phyloP scores from a whole-genome alignment of 805 yeast genomes.

The Candida peoriensis region DNA sequence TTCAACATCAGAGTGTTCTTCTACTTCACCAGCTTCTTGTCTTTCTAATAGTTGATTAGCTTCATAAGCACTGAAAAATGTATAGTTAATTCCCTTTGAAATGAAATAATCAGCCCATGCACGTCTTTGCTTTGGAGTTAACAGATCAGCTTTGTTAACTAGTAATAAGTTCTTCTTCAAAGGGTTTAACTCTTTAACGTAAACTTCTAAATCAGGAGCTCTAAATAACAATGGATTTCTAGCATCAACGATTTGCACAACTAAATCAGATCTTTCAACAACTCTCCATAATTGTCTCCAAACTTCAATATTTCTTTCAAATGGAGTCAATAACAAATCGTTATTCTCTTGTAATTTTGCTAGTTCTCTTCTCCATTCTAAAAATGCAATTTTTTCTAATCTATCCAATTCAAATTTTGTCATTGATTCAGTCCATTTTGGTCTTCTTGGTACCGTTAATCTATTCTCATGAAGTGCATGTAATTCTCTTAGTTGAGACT shows the following conservation, averaged over 20 bases:
- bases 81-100: slow-evolving; percentile 64
- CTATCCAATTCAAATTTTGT: slow-evolving; percentile 76
- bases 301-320: slow-evolving; percentile 94
- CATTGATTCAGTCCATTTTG: slow-evolving; percentile 72
- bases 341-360: slow-evolving; percentile 81
- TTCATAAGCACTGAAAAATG: slow-evolving; percentile 87
- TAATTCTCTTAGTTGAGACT: slow-evolving; percentile 49
- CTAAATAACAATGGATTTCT: slow-evolving; percentile 89
- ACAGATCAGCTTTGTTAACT: slow-evolving; percentile 90
- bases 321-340: slow-evolving; percentile 87
- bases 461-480: slow-evolving; percentile 65
- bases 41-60: slow-evolving; percentile 74
- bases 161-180: slow-evolving; percentile 73
- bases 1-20: slow-evolving; percentile 13
- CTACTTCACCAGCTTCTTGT: slow-evolving; percentile 42
- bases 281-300: slow-evolving; percentile 99
- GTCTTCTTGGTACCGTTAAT: slow-evolving; percentile 90
- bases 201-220: slow-evolving; percentile 79
- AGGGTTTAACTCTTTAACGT: slow-evolving; percentile 74
- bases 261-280: slow-evolving; percentile 86
- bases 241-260: slow-evolving; percentile 97
- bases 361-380: slow-evolving; percentile 89
- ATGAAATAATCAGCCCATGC: slow-evolving; percentile 85
- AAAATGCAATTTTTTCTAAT: slow-evolving; percentile 83
- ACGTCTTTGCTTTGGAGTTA: slow-evolving; percentile 70